Conservation (phyloP, 805 yeast species). For the Saccharomyces cerevisiae region DNA sequence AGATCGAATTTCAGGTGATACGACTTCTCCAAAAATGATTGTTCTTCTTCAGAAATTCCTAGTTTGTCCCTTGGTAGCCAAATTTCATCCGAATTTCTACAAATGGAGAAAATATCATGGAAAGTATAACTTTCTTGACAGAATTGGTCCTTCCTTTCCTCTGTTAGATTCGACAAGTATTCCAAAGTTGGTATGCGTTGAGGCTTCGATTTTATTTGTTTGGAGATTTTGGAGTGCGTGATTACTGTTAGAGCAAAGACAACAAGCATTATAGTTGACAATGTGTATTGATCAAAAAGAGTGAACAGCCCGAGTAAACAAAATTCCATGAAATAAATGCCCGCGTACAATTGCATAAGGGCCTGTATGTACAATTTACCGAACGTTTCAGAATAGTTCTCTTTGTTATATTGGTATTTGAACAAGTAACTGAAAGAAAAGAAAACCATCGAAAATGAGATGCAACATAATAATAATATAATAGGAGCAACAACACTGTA, state of each 20-base stretch:
- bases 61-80: conserved; percentile 39
- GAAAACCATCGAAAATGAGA: conserved; percentile 50
- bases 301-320: conserved; percentile 72
- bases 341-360: conserved; percentile 66
- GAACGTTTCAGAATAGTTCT: conserved; percentile 51
- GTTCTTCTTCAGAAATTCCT: conserved; percentile 29
- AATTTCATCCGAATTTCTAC: conserved; percentile 14
- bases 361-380: conserved; percentile 72
- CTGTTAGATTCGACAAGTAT: not conserved
- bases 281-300: conserved; percentile 41
- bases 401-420: conserved; percentile 45
- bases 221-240: conserved; percentile 46
- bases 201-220: conserved; percentile 8
- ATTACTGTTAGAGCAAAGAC: conserved; percentile 47
- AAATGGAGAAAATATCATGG: conserved; percentile 9
- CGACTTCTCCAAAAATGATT: conserved; percentile 6
- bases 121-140: not conserved
- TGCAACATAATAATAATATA: conserved; percentile 50
- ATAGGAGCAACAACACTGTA: conserved; percentile 76
- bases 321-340: conserved; percentile 72
- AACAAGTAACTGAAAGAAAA: conserved; percentile 65
- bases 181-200: conserved; percentile 7
- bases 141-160: not conserved
- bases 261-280: conserved; percentile 42
- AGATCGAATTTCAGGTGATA: conserved; percentile 10